phyloP scores from a whole-genome alignment of 169 alveolate species.

The Eimeria falciformis region DNA sequence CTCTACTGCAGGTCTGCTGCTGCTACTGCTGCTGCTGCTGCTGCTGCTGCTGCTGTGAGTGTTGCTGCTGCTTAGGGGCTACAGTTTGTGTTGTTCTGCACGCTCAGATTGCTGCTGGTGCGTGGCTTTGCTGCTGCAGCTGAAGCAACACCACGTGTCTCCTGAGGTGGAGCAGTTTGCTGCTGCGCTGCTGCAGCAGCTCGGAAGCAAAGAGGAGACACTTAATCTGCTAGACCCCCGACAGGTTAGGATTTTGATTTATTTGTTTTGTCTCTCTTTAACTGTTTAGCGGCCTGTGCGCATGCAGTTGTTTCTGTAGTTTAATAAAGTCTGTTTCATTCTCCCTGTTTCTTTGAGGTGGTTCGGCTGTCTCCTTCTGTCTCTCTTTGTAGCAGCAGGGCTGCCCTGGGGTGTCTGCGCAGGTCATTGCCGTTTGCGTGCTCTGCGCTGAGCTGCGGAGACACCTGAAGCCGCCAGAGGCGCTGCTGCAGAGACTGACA shows the following conservation, averaged over 20 bases:
- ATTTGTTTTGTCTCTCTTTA: no score
- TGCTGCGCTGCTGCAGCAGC: conserved; percentile 61
- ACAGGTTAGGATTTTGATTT: background rate
- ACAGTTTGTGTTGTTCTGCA: background rate
- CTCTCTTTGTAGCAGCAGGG: no score
- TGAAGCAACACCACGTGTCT: conserved; percentile 51
- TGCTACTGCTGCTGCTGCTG: conserved; percentile 51
- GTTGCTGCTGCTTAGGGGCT: background rate
- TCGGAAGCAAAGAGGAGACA: conserved; percentile 21
- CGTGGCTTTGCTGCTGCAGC: conserved; percentile 17
- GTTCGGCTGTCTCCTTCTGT: background rate
- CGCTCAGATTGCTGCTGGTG: conserved; percentile 27
- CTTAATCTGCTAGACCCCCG: background rate
- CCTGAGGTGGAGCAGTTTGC: conserved; percentile 31
- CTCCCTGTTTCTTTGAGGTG: no score
- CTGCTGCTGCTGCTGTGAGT: conserved; percentile 26
- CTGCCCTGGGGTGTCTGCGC: background rate
- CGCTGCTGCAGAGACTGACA: background rate
- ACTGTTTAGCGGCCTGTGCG: no score
- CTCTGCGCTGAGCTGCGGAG: conserved; percentile 11
- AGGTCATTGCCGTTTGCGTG: background rate
- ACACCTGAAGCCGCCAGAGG: background rate
- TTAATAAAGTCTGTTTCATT: no score
- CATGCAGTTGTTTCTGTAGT: no score
- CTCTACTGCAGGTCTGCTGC: conserved; percentile 26